Base-by-base conservation (phyloP, 2,329 filamentous ascomycete genomes). In the Beauveria varroae region DNA sequence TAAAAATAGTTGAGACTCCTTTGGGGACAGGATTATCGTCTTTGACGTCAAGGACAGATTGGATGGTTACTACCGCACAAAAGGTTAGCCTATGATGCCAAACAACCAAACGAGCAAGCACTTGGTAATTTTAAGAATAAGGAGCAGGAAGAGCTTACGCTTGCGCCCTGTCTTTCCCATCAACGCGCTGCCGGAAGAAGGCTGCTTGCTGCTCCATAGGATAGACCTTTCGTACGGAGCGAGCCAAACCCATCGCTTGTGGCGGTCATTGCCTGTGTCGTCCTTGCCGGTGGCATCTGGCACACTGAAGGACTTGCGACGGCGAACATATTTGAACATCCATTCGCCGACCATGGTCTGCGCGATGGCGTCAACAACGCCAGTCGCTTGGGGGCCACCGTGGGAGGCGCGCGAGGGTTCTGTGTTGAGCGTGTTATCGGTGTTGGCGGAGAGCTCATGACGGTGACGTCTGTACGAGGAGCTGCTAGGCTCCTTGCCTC, bases 281-380 rank as follows among this genome's bases (percentile, higher is more conserved):
- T 92, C 86, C 64, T 85, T 85, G 41, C 82, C 81, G 63, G 81
- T 85, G 26, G 78, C 81, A 50, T 93, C 90, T 3, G 83, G 77
- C 58, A 93, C 86, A 22, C 91, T 91, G 71, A 99, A 98, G 0
- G 93, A 96, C 76, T 93, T 97, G 66, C 93, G 86, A 72, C 90
- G 84, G 57, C 90, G 84, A 40, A 93, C 89, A 69, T 96, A 95
- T 74, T 96, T 96, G 79, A 88, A 93, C 90, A 96, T 93, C 89
- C 91, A 95, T 70, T 98, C 95, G 43, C 95, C 95, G 34, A 99
- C 91, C 95, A 99, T 99, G 0, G 93, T 96, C 71, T 96, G 93
- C 1, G 95, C 93, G 73, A 99, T 98, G 3, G 95, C 92, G 76
- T 98, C 95, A 6, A 99, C 93, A 16, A 98, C 91, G 50, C 86